Evolutionary conservation across 148 eudicot genomes (phyloP), one percentile per base, ranked within the genome.

Genomic region (Fagopyrum tataricum): DNA sequence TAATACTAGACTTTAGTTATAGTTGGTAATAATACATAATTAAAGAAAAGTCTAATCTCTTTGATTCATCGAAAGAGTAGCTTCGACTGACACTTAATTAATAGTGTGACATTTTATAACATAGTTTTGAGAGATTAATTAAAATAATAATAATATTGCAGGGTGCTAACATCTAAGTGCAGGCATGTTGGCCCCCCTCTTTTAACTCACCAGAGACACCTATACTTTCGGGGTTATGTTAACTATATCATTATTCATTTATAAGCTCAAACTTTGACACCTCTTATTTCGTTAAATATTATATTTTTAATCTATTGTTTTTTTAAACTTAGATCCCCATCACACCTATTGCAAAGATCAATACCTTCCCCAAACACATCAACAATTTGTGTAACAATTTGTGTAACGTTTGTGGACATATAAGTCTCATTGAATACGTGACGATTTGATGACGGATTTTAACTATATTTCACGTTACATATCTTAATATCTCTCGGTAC

Each of bases 171-270:
- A 64, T 64, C 69, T 64, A 64, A 64, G 44, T 64, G 69, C 69
- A 64, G 69, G 69, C 69, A 64, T 64, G 69, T 64, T 64, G 69
- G 69, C 69, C 20, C 69, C 20, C 43, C 69, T 64, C 69, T 64
- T 64, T 64, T 64, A 64, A 31, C 43, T 64, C 69, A 37, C 69
- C 69, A 64, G 69, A 64, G 69, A 64, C 69, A 64, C 69, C 69
- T 64, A 64, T 64, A 64, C 69, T 64, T 64, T 64, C 69, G 69
- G 69, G 43, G 43, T 64, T 64, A 39, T 64, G 69, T 64, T 64
- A 64, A 64, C 69, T 62, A 62, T 64, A 31, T 39, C 44, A 37
- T 64, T 37, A 64, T 64, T 10, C 31, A 64, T 64, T 64, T 37
- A 64, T 64, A 14, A 31, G 69, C 69, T 37, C 69, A 39, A 64